These are phyloP conservation scores for Stagonosporopsis rhizophila DNA, from an alignment of 2,329 filamentous ascomycete species.

Conservation along the genomic window DNA sequence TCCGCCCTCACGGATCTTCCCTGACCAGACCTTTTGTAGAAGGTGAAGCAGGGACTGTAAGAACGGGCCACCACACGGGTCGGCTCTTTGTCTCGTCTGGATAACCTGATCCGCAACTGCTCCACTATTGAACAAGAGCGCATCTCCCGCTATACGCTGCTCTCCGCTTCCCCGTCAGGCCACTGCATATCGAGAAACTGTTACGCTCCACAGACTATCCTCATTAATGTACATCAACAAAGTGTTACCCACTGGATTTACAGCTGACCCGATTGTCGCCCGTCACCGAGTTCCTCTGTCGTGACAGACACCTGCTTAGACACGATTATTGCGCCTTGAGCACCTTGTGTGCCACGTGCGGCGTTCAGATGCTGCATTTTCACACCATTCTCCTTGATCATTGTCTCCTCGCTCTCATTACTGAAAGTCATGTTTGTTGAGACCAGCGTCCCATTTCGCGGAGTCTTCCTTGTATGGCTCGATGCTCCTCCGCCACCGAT, in stretches of 20 bases:
- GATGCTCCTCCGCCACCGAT: conserved; percentile 23
- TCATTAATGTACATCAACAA: background rate
- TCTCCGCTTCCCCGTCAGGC: background rate
- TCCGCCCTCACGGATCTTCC: background rate
- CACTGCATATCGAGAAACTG: background rate
- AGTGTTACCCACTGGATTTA: background rate
- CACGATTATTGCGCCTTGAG: conserved; percentile 17
- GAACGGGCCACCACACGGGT: conserved; percentile 5
- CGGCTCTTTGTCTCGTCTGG: conserved; percentile 5
- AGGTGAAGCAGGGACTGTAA: background rate
- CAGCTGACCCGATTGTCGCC: background rate
- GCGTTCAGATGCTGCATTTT: conserved; percentile 18
- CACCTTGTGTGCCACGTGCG: background rate
- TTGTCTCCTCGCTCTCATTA: conserved; percentile 26
- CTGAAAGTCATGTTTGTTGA: conserved; percentile 19
- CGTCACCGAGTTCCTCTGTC: conserved; percentile 23
- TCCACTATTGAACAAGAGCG: background rate
- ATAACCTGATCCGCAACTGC: background rate
- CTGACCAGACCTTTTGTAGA: background rate
- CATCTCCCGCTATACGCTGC: background rate
- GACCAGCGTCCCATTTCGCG: conserved; percentile 2
- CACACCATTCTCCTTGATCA: conserved; percentile 12
- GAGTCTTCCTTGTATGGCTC: conserved; percentile 7
- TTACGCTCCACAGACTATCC: background rate
- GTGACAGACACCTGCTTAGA: conserved; percentile 21